Conservation (phyloP, 371 early-diverging fungal genomes). For the Furculomyces boomerangus region DNA sequence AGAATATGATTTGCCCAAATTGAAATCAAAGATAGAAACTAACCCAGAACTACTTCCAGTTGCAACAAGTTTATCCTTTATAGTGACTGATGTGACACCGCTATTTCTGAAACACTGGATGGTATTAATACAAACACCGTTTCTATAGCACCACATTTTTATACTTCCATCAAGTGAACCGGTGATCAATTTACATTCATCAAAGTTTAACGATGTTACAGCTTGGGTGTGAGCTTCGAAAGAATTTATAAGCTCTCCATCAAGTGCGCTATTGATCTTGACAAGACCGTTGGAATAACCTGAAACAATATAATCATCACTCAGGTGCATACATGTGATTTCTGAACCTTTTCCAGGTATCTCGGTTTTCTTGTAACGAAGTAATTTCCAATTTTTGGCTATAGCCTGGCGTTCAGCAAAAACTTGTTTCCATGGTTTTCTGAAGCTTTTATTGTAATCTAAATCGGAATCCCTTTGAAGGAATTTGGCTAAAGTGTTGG, state of each 20-base stretch:
- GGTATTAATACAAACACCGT: conserved; percentile 69
- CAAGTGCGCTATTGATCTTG: conserved; percentile 63
- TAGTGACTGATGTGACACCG: conserved; percentile 75
- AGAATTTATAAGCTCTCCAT: conserved; percentile 43
- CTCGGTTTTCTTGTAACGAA: conserved; percentile 34
- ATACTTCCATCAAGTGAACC: conserved; percentile 86
- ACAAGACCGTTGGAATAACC: conserved; percentile 73
- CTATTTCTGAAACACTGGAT: conserved; percentile 60
- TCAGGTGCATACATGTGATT: conserved; percentile 72
- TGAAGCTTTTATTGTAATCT: not conserved
- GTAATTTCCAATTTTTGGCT: conserved; percentile 70
- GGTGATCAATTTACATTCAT: conserved; percentile 62
- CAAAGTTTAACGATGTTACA: conserved; percentile 74
- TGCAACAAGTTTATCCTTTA: conserved; percentile 49
- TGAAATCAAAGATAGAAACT: conserved; percentile 83
- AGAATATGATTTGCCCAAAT: conserved; percentile 52
- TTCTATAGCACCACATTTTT: conserved; percentile 92
- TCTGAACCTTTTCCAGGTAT: conserved; percentile 68
- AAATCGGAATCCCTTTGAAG: not conserved
- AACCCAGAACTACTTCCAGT: conserved; percentile 72
- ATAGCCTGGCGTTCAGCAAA: conserved; percentile 63
- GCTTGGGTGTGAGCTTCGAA: conserved; percentile 71
- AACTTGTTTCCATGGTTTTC: conserved; percentile 66
- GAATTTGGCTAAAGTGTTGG: not conserved
- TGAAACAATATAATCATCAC: conserved; percentile 56